A percentile compares a stretch with the other conserved stretches of the same genome.
Evolutionary conservation across 1,284 basidiomycete species (phyloP).

Genomic region (Leccinum pachyderme): DNA sequence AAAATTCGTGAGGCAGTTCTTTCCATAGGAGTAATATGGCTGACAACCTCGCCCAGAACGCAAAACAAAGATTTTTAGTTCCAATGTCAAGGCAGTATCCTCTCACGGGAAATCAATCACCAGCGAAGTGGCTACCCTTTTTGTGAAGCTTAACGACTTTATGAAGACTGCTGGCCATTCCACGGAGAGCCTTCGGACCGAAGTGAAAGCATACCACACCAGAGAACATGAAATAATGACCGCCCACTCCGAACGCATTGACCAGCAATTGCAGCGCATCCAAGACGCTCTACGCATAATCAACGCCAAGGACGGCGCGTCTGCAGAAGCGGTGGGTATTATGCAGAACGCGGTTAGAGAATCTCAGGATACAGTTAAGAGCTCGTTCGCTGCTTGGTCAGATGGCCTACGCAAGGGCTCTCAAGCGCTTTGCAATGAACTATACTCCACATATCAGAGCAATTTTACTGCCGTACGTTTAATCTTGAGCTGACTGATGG

Average conservation of each 20-base stretch:
- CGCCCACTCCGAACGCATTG: slow-evolving; percentile 54
- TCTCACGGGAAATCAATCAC: slow-evolving; percentile 61
- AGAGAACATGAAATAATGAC: slow-evolving; percentile 56
- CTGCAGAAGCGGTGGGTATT: slow-evolving; percentile 50
- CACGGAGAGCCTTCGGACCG: slow-evolving; percentile 50
- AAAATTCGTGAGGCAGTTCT: slow-evolving; percentile 70
- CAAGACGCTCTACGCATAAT: slow-evolving; percentile 59
- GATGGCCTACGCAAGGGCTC: slow-evolving; percentile 49
- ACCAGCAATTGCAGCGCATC: slow-evolving; percentile 58
- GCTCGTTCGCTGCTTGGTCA: slow-evolving; percentile 54
- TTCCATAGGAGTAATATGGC: not conserved
- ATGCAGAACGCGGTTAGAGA: slow-evolving; percentile 51
- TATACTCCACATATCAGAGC: slow-evolving; percentile 42
- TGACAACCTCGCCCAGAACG: slow-evolving; percentile 53
- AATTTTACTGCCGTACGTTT: slow-evolving; percentile 45
- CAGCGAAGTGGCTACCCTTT: slow-evolving; percentile 51
- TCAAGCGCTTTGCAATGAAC: slow-evolving; percentile 45
- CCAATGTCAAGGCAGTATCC: slow-evolving; percentile 66
- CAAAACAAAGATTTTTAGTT: slow-evolving; percentile 63
- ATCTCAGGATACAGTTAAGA: slow-evolving; percentile 52
- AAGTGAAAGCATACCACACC: slow-evolving; percentile 56
- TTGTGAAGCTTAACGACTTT: slow-evolving; percentile 62
- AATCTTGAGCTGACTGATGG: not conserved
- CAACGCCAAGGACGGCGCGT: slow-evolving; percentile 52
- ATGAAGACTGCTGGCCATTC: slow-evolving; percentile 54